Percentiles rank a stretch among this genome's conserved stretches.
Evolutionary conservation across 306 rosid species (phyloP).

Genomic region (Sicyos baderoa): DNA sequence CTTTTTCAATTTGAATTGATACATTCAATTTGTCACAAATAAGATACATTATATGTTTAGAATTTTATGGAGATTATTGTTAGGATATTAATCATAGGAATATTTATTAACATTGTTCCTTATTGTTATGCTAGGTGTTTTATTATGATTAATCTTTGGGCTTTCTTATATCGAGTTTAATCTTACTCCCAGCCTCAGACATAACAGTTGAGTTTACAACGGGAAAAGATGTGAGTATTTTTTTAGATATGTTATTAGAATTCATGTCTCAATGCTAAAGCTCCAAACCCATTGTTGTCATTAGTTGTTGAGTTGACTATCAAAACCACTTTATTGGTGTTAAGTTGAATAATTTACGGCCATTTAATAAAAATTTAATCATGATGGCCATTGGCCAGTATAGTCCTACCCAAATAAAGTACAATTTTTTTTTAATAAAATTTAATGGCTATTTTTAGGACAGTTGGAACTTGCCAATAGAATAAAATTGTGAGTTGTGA

Average conservation of each 20-base stretch:
- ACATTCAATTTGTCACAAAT: not conserved
- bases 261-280: not conserved
- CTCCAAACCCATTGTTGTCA: not conserved
- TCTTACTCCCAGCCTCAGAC: not conserved
- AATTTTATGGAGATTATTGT: too few relatives aligned
- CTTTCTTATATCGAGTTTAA: not conserved
- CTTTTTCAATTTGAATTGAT: not conserved
- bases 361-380: not conserved
- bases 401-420: not conserved
- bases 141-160: not conserved
- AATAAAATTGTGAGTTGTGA: not conserved
- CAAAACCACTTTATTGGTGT: not conserved
- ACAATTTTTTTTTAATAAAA: not conserved
- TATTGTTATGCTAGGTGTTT: not conserved
- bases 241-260: not conserved
- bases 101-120: not conserved
- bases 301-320: constrained; percentile 7
- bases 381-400: constrained; percentile 10
- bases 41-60: too few relatives aligned
- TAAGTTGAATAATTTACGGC: constrained; percentile 4
- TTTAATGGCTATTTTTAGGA: not conserved
- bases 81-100: not conserved
- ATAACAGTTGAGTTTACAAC: not conserved
- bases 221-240: not conserved
- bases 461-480: not conserved